Evolutionary conservation across 2,329 filamentous ascomycete genomes (phyloP), one percentile per base, ranked within the genome.

Genomic region (Fonsecaea nubica): DNA sequence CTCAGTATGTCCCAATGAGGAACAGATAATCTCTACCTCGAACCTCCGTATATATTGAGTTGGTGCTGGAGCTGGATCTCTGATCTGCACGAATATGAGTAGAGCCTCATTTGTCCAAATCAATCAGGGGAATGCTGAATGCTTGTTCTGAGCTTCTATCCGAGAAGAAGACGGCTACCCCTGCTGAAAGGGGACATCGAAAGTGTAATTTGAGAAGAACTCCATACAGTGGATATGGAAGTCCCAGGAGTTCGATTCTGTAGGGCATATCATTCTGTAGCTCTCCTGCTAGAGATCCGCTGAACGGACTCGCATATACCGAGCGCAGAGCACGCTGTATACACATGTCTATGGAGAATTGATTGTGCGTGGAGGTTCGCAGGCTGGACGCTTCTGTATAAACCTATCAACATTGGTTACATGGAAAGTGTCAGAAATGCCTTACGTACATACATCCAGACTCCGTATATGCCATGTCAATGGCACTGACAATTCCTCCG

Each of bases 191-290:
- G 40, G 40, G 40, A 42, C 18, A 42, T n/a, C 40, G 3, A 42
- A 5, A 42, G 40, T 42, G 40, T n/a, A 42, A 42, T 42, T 18
- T 42, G 15, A 42, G 15, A 4, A n/a, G 15, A 5, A 10, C 40
- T 42, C 40, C 40, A 42, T 42, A n/a, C 40, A n/a, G 40, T 42
- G 40, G 40, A n/a, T 42, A 42, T 42, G 40, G 18, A 42, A 42
- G 40, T 6, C 40, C n/a, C 40, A 42, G 40, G 13, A 42, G 40
- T n/a, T 42, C 40, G 40, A 5, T 13, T 42, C 18, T 13, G 15
- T 42, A 42, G 40, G 4, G 40, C 13, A 42, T 42, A 42, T 18
- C 15, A 42, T 40, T 10, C 38, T 13, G 10, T 13, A 2, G 12
- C 38, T 40, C 38, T 10, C 38, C 40, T n/a, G 6, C 15, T 42